These are phyloP conservation scores for Termitomyces sp. DNA, from an alignment of 768 basidiomycete species.

Conservation along the genomic window DNA sequence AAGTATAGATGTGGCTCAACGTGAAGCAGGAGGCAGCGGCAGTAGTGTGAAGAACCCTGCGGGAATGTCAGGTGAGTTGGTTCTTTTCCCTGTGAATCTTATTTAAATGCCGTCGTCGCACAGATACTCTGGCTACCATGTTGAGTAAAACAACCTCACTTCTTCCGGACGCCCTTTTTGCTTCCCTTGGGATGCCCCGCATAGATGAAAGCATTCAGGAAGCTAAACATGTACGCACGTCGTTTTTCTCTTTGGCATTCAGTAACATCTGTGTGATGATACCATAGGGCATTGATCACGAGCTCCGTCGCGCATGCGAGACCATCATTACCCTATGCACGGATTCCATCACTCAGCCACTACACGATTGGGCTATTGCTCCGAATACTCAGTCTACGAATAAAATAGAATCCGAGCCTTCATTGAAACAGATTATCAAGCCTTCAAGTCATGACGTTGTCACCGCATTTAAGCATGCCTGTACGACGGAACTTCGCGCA, in stretches of 20 bases:
- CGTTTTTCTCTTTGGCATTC: neutral
- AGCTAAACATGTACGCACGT: conserved; percentile 60
- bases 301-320: conserved; percentile 83
- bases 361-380: conserved; percentile 50
- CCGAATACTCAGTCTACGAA: conserved; percentile 31
- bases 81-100: neutral
- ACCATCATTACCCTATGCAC: conserved; percentile 69
- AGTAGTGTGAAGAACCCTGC: conserved; percentile 31
- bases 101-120: neutral
- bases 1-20: conserved; percentile 62
- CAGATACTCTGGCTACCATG: conserved; percentile 59
- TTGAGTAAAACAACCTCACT: conserved; percentile 58
- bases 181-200: conserved; percentile 64
- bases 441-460: conserved; percentile 44
- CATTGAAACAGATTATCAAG: conserved; percentile 35
- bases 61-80: conserved; percentile 54
- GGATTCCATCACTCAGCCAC: conserved; percentile 50
- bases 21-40: conserved; percentile 38
- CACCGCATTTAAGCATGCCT: conserved; percentile 50
- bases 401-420: neutral
- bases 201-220: conserved; percentile 62
- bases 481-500: conserved; percentile 53
- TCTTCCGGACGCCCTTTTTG: conserved; percentile 67
- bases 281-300: conserved; percentile 77
- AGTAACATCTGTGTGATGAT: neutral